These are phyloP conservation scores for Apiospora aurea DNA, from an alignment of 2,329 filamentous ascomycete species.

Conservation along the genomic window DNA sequence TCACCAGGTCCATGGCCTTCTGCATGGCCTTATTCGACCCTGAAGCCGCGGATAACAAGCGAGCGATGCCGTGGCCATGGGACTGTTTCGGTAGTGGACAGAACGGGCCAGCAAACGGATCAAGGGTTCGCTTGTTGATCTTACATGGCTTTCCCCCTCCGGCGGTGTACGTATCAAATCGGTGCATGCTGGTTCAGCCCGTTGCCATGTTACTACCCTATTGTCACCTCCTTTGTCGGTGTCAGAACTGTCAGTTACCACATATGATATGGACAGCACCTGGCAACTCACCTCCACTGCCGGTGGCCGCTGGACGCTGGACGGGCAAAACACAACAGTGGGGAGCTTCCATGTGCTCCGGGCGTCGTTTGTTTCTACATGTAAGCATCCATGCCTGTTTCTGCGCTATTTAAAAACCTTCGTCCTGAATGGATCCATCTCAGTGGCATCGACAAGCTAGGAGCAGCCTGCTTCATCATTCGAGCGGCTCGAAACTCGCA, in stretches of 20 bases:
- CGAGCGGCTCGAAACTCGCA: slow-evolving; percentile 19
- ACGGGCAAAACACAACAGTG: slow-evolving; percentile 9
- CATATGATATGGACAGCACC: not conserved
- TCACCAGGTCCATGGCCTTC: not conserved
- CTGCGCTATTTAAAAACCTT: slow-evolving; percentile 21
- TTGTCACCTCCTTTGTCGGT: not conserved
- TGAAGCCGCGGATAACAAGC: slow-evolving; percentile 13
- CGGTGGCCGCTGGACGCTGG: slow-evolving; percentile 13
- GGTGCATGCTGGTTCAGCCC: not conserved
- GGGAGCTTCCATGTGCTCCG: not conserved
- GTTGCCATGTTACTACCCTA: not conserved
- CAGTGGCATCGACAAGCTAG: slow-evolving; percentile 20
- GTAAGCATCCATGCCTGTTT: not conserved
- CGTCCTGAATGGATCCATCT: not conserved
- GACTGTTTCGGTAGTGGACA: slow-evolving; percentile 21
- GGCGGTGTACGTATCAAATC: slow-evolving; percentile 17
- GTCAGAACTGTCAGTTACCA: not conserved
- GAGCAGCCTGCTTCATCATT: slow-evolving; percentile 16
- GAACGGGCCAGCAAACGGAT: not conserved
- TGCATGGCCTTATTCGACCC: slow-evolving; percentile 2
- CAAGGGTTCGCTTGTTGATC: slow-evolving; percentile 6
- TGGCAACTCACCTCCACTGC: not conserved
- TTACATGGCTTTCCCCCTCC: slow-evolving; percentile 7
- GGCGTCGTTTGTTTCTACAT: slow-evolving; percentile 9
- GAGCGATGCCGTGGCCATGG: slow-evolving; percentile 18